phyloP scores from a whole-genome alignment of 768 basidiomycete species.

The Pholiota microspora region DNA sequence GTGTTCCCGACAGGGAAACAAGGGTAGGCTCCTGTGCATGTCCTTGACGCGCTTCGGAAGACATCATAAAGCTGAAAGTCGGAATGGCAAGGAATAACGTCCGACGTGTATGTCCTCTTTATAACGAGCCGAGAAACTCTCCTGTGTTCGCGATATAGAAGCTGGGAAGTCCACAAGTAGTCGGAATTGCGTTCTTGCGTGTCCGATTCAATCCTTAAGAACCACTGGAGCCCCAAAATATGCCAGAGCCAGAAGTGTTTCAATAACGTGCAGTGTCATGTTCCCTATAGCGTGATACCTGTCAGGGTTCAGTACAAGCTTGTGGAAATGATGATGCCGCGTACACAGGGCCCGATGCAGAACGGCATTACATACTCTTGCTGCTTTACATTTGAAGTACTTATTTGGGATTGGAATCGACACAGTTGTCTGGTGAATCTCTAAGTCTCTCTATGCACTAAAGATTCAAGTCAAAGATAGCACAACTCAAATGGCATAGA shows the following conservation, averaged over 20 bases:
- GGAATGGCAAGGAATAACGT: background rate
- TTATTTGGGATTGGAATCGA: no score
- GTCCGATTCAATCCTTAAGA: background rate
- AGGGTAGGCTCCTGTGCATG: background rate
- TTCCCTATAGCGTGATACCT: background rate
- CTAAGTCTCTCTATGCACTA: no score
- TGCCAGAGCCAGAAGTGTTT: background rate
- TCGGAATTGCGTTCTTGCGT: background rate
- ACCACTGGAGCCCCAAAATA: background rate
- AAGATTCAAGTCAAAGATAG: no score
- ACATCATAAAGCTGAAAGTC: background rate
- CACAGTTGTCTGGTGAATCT: no score
- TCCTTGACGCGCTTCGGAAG: background rate
- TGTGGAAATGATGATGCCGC: no score
- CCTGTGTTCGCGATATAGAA: background rate
- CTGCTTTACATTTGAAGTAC: no score
- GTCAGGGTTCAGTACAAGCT: background rate
- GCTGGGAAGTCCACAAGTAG: background rate
- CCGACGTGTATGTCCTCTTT: no score
- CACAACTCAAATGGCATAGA: no score
- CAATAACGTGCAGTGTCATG: background rate
- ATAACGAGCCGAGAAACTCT: background rate
- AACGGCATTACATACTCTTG: no score
- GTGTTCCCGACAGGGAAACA: background rate
- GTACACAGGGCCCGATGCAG: no score